These are phyloP conservation scores for Amesomyces nigricolor DNA, from an alignment of 2,329 filamentous ascomycete genomes.

Conservation along the genomic window DNA sequence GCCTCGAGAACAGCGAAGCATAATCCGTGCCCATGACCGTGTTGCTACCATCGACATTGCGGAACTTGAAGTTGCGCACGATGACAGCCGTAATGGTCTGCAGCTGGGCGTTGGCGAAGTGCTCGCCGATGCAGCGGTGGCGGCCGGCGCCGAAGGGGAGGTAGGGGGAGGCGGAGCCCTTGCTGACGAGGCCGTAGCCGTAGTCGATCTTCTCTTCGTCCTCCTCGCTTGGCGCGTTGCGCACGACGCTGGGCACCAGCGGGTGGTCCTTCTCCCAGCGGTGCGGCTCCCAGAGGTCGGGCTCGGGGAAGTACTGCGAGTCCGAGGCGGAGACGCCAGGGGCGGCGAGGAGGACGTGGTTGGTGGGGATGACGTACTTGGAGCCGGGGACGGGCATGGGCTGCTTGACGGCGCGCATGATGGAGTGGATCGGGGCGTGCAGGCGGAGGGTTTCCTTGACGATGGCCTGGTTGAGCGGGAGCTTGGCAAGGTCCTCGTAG, in stretches of 20 bases:
- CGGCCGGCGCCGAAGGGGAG: constrained; percentile 89
- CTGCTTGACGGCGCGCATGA: constrained; percentile 85
- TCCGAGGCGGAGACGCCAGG: constrained; percentile 75
- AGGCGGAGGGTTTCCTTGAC: constrained; percentile 89
- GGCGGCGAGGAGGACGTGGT: constrained; percentile 76
- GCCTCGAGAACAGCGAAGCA: constrained; percentile 66
- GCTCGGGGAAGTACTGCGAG: constrained; percentile 72
- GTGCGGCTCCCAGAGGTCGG: constrained; percentile 80
- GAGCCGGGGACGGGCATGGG: constrained; percentile 81
- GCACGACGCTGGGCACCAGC: constrained; percentile 44
- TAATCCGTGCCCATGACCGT: constrained; percentile 65
- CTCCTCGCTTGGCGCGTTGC: constrained; percentile 43
- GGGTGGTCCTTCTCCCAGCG: constrained; percentile 71
- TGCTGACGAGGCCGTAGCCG: constrained; percentile 87
- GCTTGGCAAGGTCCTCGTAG: constrained; percentile 71
- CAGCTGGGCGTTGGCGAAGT: constrained; percentile 90
- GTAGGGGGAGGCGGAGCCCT: constrained; percentile 84
- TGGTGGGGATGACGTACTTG: constrained; percentile 73
- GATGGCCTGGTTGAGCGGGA: constrained; percentile 76
- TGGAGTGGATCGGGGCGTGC: constrained; percentile 90
- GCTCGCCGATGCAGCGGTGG: constrained; percentile 93
- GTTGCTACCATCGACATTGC: constrained; percentile 65
- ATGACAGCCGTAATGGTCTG: constrained; percentile 75
- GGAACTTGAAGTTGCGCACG: constrained; percentile 74
- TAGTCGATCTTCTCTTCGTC: constrained; percentile 78